Percentiles rank a stretch among this genome's conserved stretches.
phyloP scores from a whole-genome alignment of 1,284 basidiomycete species.

The Schizophyllum commune region DNA sequence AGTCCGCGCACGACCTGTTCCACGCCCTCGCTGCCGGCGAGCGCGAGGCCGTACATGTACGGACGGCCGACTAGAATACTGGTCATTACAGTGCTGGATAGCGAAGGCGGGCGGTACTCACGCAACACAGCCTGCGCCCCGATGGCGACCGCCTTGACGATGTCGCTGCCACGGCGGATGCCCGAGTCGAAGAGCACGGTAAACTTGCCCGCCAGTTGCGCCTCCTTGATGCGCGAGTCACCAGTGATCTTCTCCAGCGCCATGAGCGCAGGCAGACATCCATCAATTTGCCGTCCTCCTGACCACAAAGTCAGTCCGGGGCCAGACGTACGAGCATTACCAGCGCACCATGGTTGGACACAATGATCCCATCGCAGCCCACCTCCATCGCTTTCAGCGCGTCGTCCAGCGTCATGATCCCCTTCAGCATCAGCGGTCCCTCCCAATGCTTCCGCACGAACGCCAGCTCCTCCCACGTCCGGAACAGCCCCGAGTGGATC shows the following conservation, averaged over 20 bases:
- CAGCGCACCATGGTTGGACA: constrained; percentile 69
- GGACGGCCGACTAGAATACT: constrained; percentile 42
- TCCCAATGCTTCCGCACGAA: constrained; percentile 63
- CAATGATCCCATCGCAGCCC: constrained; percentile 70
- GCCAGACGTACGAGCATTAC: not conserved
- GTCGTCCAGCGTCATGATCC: constrained; percentile 52
- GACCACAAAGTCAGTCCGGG: not conserved
- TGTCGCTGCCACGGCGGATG: constrained; percentile 66
- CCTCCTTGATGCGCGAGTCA: constrained; percentile 47
- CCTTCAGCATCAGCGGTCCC: constrained; percentile 63
- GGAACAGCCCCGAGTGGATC: constrained; percentile 48
- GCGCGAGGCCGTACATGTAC: constrained; percentile 53
- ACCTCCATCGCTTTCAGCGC: constrained; percentile 59
- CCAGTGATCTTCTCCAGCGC: constrained; percentile 57
- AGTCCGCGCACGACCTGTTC: constrained; percentile 56
- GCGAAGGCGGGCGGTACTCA: constrained; percentile 26
- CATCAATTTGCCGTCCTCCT: constrained; percentile 80
- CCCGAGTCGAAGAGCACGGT: constrained; percentile 77
- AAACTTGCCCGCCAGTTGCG: constrained; percentile 50
- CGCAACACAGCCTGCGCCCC: constrained; percentile 60
- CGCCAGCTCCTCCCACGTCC: constrained; percentile 57
- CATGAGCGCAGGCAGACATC: constrained; percentile 64
- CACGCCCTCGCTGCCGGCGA: constrained; percentile 60
- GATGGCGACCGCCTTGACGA: constrained; percentile 69
- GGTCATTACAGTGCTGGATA: not conserved